Conservation (phyloP, 1,284 basidiomycete species). For the Rhodotorula sp. region DNA sequence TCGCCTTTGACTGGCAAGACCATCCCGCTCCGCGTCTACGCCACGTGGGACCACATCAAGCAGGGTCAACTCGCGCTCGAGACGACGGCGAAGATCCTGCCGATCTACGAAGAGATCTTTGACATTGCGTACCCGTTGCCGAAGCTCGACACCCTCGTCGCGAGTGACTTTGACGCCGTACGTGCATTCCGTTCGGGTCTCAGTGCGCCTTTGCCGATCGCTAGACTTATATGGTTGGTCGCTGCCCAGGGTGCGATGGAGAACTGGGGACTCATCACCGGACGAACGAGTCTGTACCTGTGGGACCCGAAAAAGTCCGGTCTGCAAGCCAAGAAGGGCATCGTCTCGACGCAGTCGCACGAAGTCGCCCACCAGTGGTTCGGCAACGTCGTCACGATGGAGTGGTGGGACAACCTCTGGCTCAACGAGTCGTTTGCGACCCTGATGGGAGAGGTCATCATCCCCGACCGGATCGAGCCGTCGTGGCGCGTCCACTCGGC, state of each 20-base stretch:
- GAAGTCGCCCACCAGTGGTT: constrained; percentile 47
- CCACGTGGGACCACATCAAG: constrained; percentile 82
- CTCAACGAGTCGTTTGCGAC: constrained; percentile 77
- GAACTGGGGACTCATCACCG: constrained; percentile 78
- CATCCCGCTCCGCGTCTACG: constrained; percentile 81
- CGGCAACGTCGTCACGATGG: constrained; percentile 35
- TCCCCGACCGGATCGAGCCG: constrained; percentile 65
- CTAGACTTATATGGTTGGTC: too few species aligned
- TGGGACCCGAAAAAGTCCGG: constrained; percentile 59
- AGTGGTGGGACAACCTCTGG: constrained; percentile 42
- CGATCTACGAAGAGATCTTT: constrained; percentile 74
- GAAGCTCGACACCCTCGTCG: constrained; percentile 50
- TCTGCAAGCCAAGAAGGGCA: constrained; percentile 46
- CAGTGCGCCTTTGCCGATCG: too few species aligned
- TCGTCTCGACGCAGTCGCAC: constrained; percentile 50
- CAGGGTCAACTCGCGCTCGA: constrained; percentile 77
- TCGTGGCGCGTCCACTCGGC: constrained; percentile 58
- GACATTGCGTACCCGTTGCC: constrained; percentile 49
- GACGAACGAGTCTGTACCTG: constrained; percentile 78
- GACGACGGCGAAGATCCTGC: constrained; percentile 80
- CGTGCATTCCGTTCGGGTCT: neutral
- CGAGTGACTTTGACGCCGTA: constrained; percentile 48
- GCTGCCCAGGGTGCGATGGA: constrained; percentile 74
- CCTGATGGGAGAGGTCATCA: constrained; percentile 80
- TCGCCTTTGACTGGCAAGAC: constrained; percentile 79